Percentiles rank a stretch among this genome's conserved stretches.
These are phyloP conservation scores for Sporormia fimetaria DNA, from an alignment of 495 filamentous ascomycete genomes.

Conservation along the genomic window DNA sequence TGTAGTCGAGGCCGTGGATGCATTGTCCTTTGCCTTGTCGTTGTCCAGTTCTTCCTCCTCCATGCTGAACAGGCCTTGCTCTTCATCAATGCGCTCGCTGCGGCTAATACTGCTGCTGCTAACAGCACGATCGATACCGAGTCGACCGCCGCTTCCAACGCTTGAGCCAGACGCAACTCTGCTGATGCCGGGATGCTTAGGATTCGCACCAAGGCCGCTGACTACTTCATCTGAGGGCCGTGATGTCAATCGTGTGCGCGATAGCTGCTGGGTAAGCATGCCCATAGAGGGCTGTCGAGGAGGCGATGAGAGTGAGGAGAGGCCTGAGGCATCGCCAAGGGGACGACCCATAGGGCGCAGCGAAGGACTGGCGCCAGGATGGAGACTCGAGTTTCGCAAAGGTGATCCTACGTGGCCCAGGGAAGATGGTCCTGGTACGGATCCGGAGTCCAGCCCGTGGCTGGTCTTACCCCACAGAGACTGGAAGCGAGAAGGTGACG, in stretches of 20 bases:
- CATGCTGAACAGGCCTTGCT: constrained; percentile 35
- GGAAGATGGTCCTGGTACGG: constrained; percentile 37
- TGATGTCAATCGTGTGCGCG: constrained; percentile 34
- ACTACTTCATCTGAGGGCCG: constrained; percentile 18
- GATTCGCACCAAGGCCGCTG: constrained; percentile 3
- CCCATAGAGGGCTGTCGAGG: constrained; percentile 44
- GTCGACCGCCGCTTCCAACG: constrained; percentile 16
- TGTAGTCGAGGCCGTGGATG: constrained; percentile 8
- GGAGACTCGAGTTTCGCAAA: constrained; percentile 69
- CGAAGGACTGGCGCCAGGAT: constrained; percentile 52
- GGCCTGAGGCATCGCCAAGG: constrained; percentile 50
- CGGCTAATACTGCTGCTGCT: constrained; percentile 28
- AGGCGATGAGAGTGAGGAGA: constrained; percentile 53
- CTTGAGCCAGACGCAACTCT: constrained; percentile 19
- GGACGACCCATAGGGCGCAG: constrained; percentile 45
- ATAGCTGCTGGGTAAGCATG: constrained; percentile 38
- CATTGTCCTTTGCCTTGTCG: constrained; percentile 19
- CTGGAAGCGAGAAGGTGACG: constrained; percentile 79
- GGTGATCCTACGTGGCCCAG: constrained; percentile 90
- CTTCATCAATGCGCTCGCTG: constrained; percentile 32
- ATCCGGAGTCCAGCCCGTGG: constrained; percentile 34
- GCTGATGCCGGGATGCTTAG: constrained; percentile 17
- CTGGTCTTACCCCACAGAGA: constrained; percentile 57
- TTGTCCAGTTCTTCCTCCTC: constrained; percentile 24
- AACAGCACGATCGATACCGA: constrained; percentile 28